phyloP scores from a whole-genome alignment of 108 stramenopile genomes.

The Schizochytrium sp. region DNA sequence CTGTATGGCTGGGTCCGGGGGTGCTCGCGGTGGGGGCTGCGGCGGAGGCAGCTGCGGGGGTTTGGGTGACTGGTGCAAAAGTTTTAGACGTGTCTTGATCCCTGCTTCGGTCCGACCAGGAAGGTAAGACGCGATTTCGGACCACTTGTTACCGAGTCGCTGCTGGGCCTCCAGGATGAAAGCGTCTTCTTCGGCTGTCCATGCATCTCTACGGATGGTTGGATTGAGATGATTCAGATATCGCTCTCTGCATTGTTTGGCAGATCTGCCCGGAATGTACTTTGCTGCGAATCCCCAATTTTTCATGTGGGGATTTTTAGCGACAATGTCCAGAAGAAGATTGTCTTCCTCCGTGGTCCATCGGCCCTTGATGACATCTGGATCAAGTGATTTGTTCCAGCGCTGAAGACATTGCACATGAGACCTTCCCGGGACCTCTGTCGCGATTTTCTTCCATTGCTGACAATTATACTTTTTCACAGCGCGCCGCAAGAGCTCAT shows the following conservation, averaged over 20 bases:
- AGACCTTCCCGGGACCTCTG: not conserved
- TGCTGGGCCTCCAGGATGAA: conserved; percentile 47
- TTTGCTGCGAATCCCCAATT: not conserved
- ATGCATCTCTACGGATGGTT: conserved; percentile 72
- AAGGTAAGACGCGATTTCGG: conserved; percentile 24
- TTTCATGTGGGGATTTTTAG: not conserved
- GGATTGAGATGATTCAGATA: conserved; percentile 82
- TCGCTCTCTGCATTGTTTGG: conserved; percentile 10
- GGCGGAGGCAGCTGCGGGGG: not conserved
- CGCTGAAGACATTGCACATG: conserved; percentile 54
- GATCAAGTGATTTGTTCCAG: conserved; percentile 52
- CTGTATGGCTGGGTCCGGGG: not conserved
- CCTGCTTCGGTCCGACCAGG: conserved; percentile 56
- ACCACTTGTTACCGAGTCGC: conserved; percentile 31
- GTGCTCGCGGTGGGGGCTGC: not conserved
- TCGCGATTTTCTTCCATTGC: not conserved
- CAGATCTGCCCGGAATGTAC: not conserved
- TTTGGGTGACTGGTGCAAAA: not conserved
- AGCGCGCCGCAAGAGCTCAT: not conserved
- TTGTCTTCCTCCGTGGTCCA: conserved; percentile 9
- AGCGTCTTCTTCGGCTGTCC: conserved; percentile 73
- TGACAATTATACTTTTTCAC: not conserved
- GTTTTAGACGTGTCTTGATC: conserved; percentile 41
- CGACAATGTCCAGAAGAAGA: not conserved
- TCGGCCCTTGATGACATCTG: conserved; percentile 42